Conservation (phyloP, 2,329 filamentous ascomycete genomes). For the Diaporthe helianthi region DNA sequence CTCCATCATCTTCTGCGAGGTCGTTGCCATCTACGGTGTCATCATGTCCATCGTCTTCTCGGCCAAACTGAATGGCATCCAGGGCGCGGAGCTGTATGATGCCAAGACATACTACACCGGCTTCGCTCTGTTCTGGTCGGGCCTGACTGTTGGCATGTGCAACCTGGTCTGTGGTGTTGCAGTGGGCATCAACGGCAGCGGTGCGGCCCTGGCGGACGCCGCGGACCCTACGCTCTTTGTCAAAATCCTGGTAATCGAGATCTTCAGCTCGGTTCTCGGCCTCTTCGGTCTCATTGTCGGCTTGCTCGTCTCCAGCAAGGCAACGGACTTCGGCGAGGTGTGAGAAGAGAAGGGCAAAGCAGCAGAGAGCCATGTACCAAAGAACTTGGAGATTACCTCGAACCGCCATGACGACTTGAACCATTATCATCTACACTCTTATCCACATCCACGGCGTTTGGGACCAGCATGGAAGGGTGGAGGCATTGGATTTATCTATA, state of each 20-base stretch:
- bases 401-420: slow-evolving; percentile 28
- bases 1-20: slow-evolving; percentile 99
- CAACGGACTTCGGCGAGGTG: slow-evolving; percentile 69
- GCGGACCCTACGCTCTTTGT: slow-evolving; percentile 95
- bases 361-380: slow-evolving; percentile 19
- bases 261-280: slow-evolving; percentile 97
- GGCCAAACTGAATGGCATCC: slow-evolving; percentile 76
- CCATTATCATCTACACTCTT: slow-evolving; percentile 34
- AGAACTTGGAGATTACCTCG: slow-evolving; percentile 5
- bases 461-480: slow-evolving; percentile 31
- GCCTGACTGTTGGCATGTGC: slow-evolving; percentile 91
- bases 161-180: slow-evolving; percentile 96
- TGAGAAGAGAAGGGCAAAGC: slow-evolving; percentile 29
- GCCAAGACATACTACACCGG: slow-evolving; percentile 90
- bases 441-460: slow-evolving; percentile 35
- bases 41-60: slow-evolving; percentile 99
- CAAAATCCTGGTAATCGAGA: slow-evolving; percentile 98
- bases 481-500: slow-evolving; percentile 31
- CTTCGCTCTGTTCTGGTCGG: slow-evolving; percentile 95
- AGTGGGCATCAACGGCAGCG: slow-evolving; percentile 97
- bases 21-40: slow-evolving; percentile 99
- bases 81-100: slow-evolving; percentile 71
- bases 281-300: slow-evolving; percentile 97
- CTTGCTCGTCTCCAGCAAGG: slow-evolving; percentile 85
- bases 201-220: slow-evolving; percentile 94